Evolutionary conservation across 495 filamentous ascomycete species (phyloP), one percentile per base, ranked within the genome.

Genomic region (Penicillium daleae): DNA sequence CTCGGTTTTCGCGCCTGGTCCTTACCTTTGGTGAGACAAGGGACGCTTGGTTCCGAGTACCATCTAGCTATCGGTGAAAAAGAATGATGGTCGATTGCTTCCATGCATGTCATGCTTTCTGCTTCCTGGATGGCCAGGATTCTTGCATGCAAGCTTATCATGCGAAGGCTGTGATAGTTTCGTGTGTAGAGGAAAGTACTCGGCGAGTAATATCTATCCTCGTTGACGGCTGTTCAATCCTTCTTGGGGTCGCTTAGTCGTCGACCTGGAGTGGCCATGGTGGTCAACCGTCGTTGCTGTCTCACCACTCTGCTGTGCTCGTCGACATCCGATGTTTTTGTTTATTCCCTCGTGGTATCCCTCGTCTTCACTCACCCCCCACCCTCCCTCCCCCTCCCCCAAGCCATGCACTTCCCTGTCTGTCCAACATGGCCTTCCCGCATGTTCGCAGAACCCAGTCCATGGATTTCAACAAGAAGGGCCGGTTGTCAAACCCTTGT

Each of bases 11-110:
- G 40, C 56, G 55, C 58, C 21, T 61, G 40, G 40, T 53, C 59
- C 58, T 64, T 61, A 40, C 57, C 63, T 52, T 46, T 56, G 65
- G 69, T 72, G 62, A 72, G 64, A 70, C 67, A 62, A 54, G 31
- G 55, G 51, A 61, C 55, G 57, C 65, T 64, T 60, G 55, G 57
- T 65, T 56, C 66, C 61, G 59, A 52, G 15, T 10, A 55, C 52
- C 52, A 57, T 56, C 13, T 32, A 54, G 26, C 29, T 33, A 32
- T 53, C 56, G 35, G 60, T 27, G 51, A 59, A 44, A 60, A 59
- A 57, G 39, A 35, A 64, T 49, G 12, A 37, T 22, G 29, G 32
- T 21, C 27, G 24, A 27, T 29, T 53, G 35, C 50, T 61, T 62
- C 33, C 24, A 55, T 55, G 42, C 59, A 61, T 60, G 24, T 54